Evolutionary conservation across 2,329 filamentous ascomycete species (phyloP), one percentile per base, ranked within the genome.

Genomic region (Aquanectria penicillioides): DNA sequence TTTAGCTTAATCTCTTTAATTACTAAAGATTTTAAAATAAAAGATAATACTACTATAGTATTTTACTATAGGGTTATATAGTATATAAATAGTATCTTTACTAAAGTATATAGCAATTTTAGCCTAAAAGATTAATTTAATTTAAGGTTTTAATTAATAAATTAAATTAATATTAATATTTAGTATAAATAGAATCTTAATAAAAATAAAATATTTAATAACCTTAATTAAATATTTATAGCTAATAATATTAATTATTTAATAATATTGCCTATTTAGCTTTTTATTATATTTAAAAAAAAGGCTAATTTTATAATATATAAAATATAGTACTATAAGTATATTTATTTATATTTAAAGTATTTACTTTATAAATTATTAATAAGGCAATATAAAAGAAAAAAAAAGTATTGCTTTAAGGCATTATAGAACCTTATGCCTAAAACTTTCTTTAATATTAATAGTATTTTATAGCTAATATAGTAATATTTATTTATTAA

Each of bases 221-320:
- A 49, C n/a, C n/a, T n/a, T 12, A 17, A 49, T 22, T 38, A 11
- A n/a, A n/a, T 5, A 13, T n/a, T 6, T 10, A 29, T 15, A 4
- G 46, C 38, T 3, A 12, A 38, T 15, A 38, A 49, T 15, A 11
- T 38, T 12, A 49, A 20, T 26, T 5, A 55, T 23, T 18, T 55
- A 12, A 49, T 55, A 28, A 22, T 10, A 0, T 15, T 34, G 33
- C 4, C 20, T 1, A n/a, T 26, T 25, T 36, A 34, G 25, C 28
- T 55, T 26, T 55, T 43, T 26, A 10, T 48, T 34, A 7, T 41
- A 20, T 57, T 57, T 22, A 25, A 57, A 2, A 17, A 57, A 12
- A n/a, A 57, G 46, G 54, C 54, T 7, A 15, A 57, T 18, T 57
- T 57, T 20, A 51, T 25, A n/a, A 38, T 47, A n/a, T 46, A 47